Evolutionary conservation across 257 asterid species (phyloP).

Genomic region (Anisodus acutangulus): DNA sequence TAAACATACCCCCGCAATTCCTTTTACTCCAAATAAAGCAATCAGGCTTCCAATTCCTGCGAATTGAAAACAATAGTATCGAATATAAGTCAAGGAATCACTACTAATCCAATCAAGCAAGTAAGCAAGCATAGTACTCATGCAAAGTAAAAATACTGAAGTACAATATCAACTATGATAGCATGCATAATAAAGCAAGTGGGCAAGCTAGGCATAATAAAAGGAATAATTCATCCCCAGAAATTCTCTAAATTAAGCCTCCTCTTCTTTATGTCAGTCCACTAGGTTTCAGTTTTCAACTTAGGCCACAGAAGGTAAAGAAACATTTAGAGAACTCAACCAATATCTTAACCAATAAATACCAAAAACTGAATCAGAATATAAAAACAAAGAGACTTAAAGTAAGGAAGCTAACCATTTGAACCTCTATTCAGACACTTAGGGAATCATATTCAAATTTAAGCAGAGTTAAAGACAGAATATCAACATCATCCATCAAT

Average conservation of each 20-base stretch:
- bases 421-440: slow-evolving; percentile 19
- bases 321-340: neutral
- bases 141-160: neutral
- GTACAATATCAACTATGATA: neutral
- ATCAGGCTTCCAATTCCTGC: slow-evolving; percentile 18
- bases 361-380: neutral
- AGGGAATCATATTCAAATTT: neutral
- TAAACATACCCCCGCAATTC: neutral
- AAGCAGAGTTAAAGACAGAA: neutral
- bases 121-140: neutral
- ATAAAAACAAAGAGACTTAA: neutral
- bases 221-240: neutral
- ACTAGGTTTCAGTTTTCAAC: neutral
- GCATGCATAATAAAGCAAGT: neutral
- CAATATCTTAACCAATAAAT: neutral
- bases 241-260: neutral
- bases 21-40: slow-evolving; percentile 14
- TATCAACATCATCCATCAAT: slow-evolving; percentile 9
- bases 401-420: neutral
- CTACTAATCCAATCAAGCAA: neutral
- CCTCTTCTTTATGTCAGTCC: too few species aligned
- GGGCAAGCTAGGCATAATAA: neutral
- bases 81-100: slow-evolving; percentile 7
- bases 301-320: neutral
- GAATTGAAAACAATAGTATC: neutral